Evolutionary conservation across 441 rosid genomes (phyloP), one percentile per base, ranked within the genome.

Genomic region (Mallotus repandus): DNA sequence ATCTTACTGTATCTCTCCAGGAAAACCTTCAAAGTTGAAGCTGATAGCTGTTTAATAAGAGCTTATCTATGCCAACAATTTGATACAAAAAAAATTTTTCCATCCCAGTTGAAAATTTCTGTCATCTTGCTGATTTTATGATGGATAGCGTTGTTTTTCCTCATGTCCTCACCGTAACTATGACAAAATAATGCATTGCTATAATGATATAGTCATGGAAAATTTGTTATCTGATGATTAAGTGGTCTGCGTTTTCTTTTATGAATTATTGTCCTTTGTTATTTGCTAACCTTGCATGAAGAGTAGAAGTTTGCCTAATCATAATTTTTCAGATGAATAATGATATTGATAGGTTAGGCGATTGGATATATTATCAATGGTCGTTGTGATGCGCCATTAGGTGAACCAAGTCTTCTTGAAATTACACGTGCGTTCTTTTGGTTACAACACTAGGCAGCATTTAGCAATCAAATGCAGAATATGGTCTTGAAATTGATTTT

Each of bases 21-120:
- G 57, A 70, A 79, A 74, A 66, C 72, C 19, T 12, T 18, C 25
- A 14, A 41, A 21, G 59, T 70, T 48, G 63, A 58, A 49, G 66
- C 62, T 63, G 73, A 13, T 66, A 69, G 69, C 21, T 57, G 60
- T 66, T 61, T 29, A 84, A 81, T 84, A 84, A 81, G 38, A 63
- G 67, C 55, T 55, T 61, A 29, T 71, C 69, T 25, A 54, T 64
- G 49, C 41, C 55, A 65, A 74, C 73, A 69, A 48, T 56, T 32
- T 58, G 9, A 46, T 56, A 9, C 13, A 49, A 43, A 38, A 43
- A 38, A 38, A 0, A 9, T 56, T 58, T 4, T 21, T 13, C 56
- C 32, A 4, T 58, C 59, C 58, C 5, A 22, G 56, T 57, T 60
- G 38, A 56, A 7, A 56, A 43, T 25, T 55, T 25, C 29, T 64